These are phyloP conservation scores for Sutorius australiensis DNA, from an alignment of 768 basidiomycete genomes.

Conservation along the genomic window DNA sequence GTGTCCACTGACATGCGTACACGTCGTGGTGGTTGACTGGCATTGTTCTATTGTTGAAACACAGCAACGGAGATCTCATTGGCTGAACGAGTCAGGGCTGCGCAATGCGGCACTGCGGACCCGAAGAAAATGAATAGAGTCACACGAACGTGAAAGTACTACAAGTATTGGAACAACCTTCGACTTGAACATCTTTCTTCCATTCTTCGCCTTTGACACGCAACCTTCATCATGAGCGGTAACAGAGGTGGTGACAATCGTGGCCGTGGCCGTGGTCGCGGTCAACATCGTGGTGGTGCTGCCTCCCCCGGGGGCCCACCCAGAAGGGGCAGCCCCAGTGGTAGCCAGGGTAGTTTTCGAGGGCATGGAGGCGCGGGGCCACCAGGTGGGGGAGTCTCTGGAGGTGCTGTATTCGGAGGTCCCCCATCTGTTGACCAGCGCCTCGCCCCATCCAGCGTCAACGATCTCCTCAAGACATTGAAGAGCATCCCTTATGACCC, in stretches of 20 bases:
- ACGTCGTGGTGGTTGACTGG: no score
- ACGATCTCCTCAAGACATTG: slow-evolving; percentile 29
- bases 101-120: no score
- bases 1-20: no score
- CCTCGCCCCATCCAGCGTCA: slow-evolving; percentile 19
- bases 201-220: not conserved
- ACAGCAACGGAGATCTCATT: no score
- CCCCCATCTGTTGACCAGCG: slow-evolving; percentile 34
- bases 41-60: no score
- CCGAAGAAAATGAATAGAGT: no score
- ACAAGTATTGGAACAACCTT: no score
- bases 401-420: slow-evolving; percentile 29
- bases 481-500: slow-evolving; percentile 29
- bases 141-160: no score
- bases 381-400: slow-evolving; percentile 24
- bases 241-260: slow-evolving; percentile 1
- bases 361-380: slow-evolving; percentile 22
- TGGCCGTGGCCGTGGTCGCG: not conserved
- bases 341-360: slow-evolving; percentile 11
- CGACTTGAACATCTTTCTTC: not conserved
- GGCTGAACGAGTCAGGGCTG: no score
- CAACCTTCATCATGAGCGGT: slow-evolving; percentile 10
- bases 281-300: not conserved
- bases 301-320: not conserved
- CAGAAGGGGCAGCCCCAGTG: slow-evolving; percentile 2